Evolutionary conservation across 1,284 basidiomycete species (phyloP).

Genomic region (Ceratobasidium sp.): DNA sequence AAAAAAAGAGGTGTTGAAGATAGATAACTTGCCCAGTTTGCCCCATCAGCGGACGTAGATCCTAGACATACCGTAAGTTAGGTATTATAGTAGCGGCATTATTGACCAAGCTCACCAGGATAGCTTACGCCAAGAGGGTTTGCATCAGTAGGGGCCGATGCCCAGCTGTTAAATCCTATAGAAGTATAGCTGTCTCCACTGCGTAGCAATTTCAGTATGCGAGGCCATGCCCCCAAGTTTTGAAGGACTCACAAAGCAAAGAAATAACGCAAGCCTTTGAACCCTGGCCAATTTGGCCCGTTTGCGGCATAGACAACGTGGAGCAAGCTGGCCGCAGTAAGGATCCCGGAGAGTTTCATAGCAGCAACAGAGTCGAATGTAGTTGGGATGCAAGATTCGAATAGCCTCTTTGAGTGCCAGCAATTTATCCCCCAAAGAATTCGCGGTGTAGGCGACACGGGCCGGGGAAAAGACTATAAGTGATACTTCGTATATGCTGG

Average conservation of each 20-base stretch:
- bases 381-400: not conserved
- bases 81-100: too few species aligned
- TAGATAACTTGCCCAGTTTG: conserved; percentile 15
- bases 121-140: conserved; percentile 26
- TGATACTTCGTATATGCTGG: not conserved
- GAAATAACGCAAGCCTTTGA: conserved; percentile 28
- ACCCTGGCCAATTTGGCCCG: conserved; percentile 30
- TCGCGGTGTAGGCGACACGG: not conserved
- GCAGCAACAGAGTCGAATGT: not conserved
- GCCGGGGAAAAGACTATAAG: not conserved
- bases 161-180: conserved; percentile 34
- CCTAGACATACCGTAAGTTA: not conserved
- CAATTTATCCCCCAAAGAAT: not conserved
- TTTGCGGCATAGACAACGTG: conserved; percentile 11
- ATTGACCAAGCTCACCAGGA: conserved; percentile 10
- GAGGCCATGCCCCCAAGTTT: not conserved
- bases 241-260: conserved; percentile 30
- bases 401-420: not conserved
- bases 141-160: conserved; percentile 3
- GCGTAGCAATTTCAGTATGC: not conserved
- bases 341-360: conserved; percentile 15
- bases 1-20: not conserved
- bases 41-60: conserved; percentile 21
- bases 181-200: conserved; percentile 35
- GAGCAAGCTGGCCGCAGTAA: not conserved